Evolutionary conservation across 306 rosid species (phyloP), one percentile per base, ranked within the genome.

Genomic region (Arachis hypogaea): DNA sequence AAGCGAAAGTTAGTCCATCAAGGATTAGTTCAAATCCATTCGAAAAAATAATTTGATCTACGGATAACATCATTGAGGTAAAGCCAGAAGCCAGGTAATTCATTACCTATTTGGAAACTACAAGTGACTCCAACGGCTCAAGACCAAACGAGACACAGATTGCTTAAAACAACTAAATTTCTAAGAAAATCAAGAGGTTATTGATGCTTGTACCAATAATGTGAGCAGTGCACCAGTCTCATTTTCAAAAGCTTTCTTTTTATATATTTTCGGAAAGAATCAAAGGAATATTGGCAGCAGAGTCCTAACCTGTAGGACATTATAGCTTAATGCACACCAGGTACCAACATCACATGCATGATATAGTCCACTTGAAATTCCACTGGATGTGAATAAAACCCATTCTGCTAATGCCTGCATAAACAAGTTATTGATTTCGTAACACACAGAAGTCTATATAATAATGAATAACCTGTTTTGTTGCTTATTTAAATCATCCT

Each of bases 321-420:
- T 77, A 36, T 78, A 92, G 73, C 49, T 74, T 78, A 92, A 74
- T 46, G 88, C 85, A 79, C 97, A 92, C 97, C 97, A 89, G 33
- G 97, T 80, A 41, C 97, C 97, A 10, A 92, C 97, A 61, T 92
- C 97, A 79, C 97, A 92, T 28, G 96, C 96, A 85, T 92, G 97
- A 69, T 92, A 92, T 68, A 92, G 66, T 78, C 86, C 96, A 68
- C 97, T 89, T 64, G 93, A 78, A 77, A 86, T 88, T 70, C 97
- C 97, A 71, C 97, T 92, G 54, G 89, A 52, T 60, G 97, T 92
- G 74, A 50, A 89, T 45, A 92, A 51, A 63, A 92, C 84, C 96
- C 97, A 92, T 78, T 92, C 97, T 33, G 96, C 86, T 59, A 84
- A 85, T 59, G 96, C 97, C 97, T 92, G 88, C 69, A 89, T 43